Evolutionary conservation across 176 grass and related monocot genomes (phyloP), one percentile per base, ranked within the genome.

Genomic region (Lolium perenne): DNA sequence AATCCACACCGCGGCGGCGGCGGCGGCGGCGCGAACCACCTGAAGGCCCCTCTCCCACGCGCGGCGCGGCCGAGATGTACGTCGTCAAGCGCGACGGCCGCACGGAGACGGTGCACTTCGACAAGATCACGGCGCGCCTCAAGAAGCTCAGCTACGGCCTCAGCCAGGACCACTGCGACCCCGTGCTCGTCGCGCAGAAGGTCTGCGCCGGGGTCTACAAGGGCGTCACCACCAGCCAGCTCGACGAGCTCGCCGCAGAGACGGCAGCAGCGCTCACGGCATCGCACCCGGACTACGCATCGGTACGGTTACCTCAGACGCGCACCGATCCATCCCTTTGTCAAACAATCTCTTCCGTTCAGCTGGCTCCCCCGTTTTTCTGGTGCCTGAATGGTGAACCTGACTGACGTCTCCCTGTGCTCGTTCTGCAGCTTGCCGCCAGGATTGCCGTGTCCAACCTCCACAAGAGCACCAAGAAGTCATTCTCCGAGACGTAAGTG

Each of bases 101-200:
- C 45, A 90, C 88, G 88, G 94, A 98, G 92, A 58, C 88, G 35
- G 96, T 98, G 57, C 96, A 94, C 91, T 98, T 98, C 82, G 96
- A 95, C 90, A 98, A 98, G 90, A 95, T 98, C 86, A 98, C 96
- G 22, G 94, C 96, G 48, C 84, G 96, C 20, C 90, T 98, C 48
- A 98, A 98, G 93, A 98, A 98, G 88, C 90, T 98, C 53, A 94
- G 92, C 64, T 98, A 98, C 55, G 94, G 94, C n/a, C 92, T 98
- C 70, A 98, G 90, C 86, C 96, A 98, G 93, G 96, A 98, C 51
- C 96, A 98, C 88, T 98, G 94, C 83, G 96, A 98, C 70, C 92
- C 93, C 0, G 94, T 98, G 10, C 90, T 95, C 2, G 96, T 98
- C 60, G 88, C 96, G 47, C 96, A 98, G 88, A 98, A 98, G 86